Evolutionary conservation across 306 rosid genomes (phyloP).

Genomic region (Elaeagnus macrophylla): DNA sequence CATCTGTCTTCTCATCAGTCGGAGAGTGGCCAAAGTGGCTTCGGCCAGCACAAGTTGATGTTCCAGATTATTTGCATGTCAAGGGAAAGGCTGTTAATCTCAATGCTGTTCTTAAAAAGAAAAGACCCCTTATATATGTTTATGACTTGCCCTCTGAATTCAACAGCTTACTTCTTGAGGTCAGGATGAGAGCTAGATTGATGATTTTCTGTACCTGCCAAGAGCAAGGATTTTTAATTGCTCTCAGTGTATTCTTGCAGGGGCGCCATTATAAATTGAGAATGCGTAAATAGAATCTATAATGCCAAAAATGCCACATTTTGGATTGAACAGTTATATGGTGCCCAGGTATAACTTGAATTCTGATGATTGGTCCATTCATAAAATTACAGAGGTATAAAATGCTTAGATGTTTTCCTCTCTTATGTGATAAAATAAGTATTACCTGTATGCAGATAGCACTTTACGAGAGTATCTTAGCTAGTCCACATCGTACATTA

Average conservation of each 20-base stretch:
- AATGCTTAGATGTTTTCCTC: conserved; percentile 4
- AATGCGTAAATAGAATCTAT: conserved; percentile 87
- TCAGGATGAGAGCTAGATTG: conserved; percentile 26
- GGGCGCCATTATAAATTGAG: conserved; percentile 85
- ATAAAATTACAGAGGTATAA: background rate
- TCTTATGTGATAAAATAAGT: conserved; percentile 6
- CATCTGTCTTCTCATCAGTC: conserved; percentile 58
- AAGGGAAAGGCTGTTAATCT: conserved; percentile 38
- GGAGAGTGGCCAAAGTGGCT: conserved; percentile 92
- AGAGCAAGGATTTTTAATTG: conserved; percentile 13
- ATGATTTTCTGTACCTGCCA: conserved; percentile 13
- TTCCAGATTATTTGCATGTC: conserved; percentile 35
- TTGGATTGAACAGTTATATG: conserved; percentile 79
- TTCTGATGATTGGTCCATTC: conserved; percentile 10
- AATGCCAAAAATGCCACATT: conserved; percentile 52
- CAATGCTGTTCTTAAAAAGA: conserved; percentile 53
- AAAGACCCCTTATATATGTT: conserved; percentile 85
- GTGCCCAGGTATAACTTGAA: conserved; percentile 69
- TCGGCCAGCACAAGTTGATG: conserved; percentile 68
- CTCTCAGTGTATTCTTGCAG: conserved; percentile 33
- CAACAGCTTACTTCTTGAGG: conserved; percentile 93
- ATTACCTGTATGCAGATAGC: conserved; percentile 55
- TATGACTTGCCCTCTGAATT: conserved; percentile 80
- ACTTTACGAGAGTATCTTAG: conserved; percentile 74
- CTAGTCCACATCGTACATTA: conserved; percentile 86